A percentile compares a stretch with the other conserved stretches of the same genome.
phyloP scores from a whole-genome alignment of 2,329 filamentous ascomycete species.

The Colletotrichum kahawae region DNA sequence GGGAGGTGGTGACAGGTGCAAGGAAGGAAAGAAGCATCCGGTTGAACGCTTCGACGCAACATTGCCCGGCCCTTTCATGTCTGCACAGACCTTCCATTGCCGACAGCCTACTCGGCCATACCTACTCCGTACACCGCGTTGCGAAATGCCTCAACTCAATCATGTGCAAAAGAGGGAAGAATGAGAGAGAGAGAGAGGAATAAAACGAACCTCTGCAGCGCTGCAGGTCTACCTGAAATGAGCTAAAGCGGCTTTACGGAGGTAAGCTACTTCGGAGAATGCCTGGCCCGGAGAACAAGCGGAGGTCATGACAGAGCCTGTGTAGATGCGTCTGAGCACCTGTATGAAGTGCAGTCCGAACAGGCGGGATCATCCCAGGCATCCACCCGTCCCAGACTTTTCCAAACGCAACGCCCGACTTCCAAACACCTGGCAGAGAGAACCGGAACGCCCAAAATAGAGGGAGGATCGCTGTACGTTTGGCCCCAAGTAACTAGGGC shows the following conservation, averaged over 20 bases:
- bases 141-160: background rate
- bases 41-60: background rate
- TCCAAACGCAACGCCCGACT: background rate
- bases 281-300: background rate
- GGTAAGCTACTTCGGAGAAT: background rate
- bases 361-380: conserved; percentile 14
- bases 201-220: background rate
- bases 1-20: background rate
- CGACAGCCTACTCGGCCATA: background rate
- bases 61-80: background rate
- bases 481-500: background rate
- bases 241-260: background rate
- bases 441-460: background rate
- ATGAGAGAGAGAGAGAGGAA: background rate
- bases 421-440: background rate
- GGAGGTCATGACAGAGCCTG: background rate
- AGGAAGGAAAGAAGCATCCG: background rate
- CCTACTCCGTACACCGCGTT: background rate
- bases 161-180: background rate
- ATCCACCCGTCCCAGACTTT: background rate
- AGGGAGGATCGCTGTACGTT: conserved; percentile 4
- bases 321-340: background rate
- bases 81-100: background rate
- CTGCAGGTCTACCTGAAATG: background rate
- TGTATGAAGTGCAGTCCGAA: conserved; percentile 5